phyloP scores from a whole-genome alignment of 192 early-diverging fungal genomes.

The Phycomyces blakesleeanus region DNA sequence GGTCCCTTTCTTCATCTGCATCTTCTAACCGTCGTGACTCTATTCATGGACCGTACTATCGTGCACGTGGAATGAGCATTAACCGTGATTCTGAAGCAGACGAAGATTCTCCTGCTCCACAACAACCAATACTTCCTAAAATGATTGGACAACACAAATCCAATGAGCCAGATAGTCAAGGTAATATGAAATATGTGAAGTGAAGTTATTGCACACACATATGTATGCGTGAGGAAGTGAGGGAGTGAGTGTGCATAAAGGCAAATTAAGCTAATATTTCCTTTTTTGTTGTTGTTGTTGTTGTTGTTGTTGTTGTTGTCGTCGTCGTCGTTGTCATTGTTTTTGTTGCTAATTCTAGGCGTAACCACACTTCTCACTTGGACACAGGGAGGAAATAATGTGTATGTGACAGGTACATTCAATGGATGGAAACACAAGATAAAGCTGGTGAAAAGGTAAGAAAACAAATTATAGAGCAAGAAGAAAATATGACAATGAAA shows the following conservation, averaged over 20 bases:
- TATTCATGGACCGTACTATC: constrained; percentile 36
- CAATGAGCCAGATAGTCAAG: neutral
- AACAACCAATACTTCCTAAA: neutral
- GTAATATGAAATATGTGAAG: too few species aligned
- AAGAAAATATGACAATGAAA: constrained; percentile 1
- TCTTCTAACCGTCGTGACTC: constrained; percentile 28
- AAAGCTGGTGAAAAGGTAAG: constrained; percentile 60
- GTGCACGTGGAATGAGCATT: constrained; percentile 26
- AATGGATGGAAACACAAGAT: constrained; percentile 97
- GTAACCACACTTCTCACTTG: constrained; percentile 92
- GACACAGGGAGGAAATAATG: constrained; percentile 76
- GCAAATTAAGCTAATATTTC: too few species aligned
- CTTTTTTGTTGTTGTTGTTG: too few species aligned
- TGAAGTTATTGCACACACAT: too few species aligned
- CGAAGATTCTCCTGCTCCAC: neutral
- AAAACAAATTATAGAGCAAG: neutral
- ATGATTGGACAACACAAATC: neutral
- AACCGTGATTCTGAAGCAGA: constrained; percentile 29
- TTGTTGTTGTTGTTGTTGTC: too few species aligned
- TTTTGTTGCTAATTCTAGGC: constrained; percentile 6
- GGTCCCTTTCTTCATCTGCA: constrained; percentile 14
- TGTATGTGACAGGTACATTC: constrained; percentile 94
- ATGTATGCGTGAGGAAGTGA: too few species aligned
- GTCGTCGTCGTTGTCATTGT: neutral
- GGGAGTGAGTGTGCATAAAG: too few species aligned